Conservation (phyloP, 139 green algal species). For the Astrephomene gubernaculifera region DNA sequence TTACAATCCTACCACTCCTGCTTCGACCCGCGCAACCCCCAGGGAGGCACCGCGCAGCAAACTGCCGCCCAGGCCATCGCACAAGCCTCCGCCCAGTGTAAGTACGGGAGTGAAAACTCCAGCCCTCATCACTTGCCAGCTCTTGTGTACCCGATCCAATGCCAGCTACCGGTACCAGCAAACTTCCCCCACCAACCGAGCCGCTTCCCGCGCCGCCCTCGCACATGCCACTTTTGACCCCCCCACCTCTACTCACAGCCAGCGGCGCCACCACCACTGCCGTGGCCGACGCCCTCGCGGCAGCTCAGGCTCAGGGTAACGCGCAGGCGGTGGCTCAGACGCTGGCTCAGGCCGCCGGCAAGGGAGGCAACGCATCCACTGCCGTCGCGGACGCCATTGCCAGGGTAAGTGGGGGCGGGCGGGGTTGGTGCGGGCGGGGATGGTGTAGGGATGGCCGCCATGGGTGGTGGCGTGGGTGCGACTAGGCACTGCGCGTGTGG, state of each 20-base stretch:
- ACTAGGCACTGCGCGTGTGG: too few relatives aligned
- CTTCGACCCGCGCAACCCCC: too few relatives aligned
- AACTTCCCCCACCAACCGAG: too few relatives aligned
- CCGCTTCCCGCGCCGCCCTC: too few relatives aligned
- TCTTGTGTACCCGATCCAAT: too few relatives aligned
- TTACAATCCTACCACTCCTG: too few relatives aligned
- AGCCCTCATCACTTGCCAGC: too few relatives aligned
- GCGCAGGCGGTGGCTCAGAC: slow-evolving; percentile 30
- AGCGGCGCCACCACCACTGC: slow-evolving; percentile 1
- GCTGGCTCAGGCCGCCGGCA: slow-evolving; percentile 26
- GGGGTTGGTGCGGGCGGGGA: neutral
- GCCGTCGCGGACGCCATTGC: slow-evolving; percentile 42
- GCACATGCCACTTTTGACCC: too few relatives aligned
- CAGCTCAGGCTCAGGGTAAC: slow-evolving; percentile 22
- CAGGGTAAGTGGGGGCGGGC: neutral
- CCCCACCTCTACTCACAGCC: neutral
- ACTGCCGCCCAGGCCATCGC: slow-evolving; percentile 49
- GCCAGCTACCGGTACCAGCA: too few relatives aligned
- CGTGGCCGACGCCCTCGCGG: slow-evolving; percentile 38
- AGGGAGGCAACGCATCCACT: slow-evolving; percentile 14
- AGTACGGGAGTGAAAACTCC: too few relatives aligned
- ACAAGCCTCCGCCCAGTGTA: slow-evolving; percentile 32
- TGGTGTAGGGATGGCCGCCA: too few relatives aligned
- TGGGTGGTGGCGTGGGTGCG: too few relatives aligned
- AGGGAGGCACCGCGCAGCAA: slow-evolving; percentile 22